These are phyloP conservation scores for Alternaria hordeiaustralica DNA, from an alignment of 2,329 filamentous ascomycete genomes.

Conservation along the genomic window DNA sequence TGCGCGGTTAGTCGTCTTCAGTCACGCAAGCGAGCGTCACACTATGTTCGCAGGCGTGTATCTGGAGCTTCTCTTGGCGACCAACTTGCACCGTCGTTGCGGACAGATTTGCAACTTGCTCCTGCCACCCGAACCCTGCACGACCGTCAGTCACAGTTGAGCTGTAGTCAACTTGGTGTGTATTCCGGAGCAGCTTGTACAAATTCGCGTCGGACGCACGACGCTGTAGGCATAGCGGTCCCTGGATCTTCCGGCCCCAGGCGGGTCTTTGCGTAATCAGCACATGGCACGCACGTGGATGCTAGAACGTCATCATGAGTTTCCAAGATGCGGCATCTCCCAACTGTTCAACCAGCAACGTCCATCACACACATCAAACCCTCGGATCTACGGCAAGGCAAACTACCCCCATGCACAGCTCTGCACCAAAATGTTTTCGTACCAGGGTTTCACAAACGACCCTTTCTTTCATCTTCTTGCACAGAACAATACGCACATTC, in stretches of 20 bases:
- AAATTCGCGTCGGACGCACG: background rate
- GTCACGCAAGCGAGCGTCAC: background rate
- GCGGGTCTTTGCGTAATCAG: constrained; percentile 12
- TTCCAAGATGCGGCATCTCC: constrained; percentile 1
- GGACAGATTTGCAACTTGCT: background rate
- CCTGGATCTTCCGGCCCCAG: constrained; percentile 12
- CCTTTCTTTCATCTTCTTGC: background rate
- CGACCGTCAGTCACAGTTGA: background rate
- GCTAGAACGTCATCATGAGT: constrained; percentile 11
- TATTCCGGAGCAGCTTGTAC: background rate
- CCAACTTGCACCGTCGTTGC: background rate
- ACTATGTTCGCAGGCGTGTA: background rate
- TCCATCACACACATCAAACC: constrained; percentile 2
- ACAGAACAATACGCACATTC: background rate
- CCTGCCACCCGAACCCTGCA: background rate
- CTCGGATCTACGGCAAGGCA: constrained; percentile 3
- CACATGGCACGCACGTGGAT: constrained; percentile 15
- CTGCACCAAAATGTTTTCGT: background rate
- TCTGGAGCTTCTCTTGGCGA: background rate
- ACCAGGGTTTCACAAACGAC: background rate
- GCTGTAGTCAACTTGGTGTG: background rate
- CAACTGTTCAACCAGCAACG: background rate
- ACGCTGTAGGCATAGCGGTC: background rate
- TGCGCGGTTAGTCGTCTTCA: background rate
- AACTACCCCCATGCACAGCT: background rate